A percentile compares a stretch with the other conserved stretches of the same genome.
phyloP scores from a whole-genome alignment of 2,329 filamentous ascomycete genomes.

The Lachnellula suecica region DNA sequence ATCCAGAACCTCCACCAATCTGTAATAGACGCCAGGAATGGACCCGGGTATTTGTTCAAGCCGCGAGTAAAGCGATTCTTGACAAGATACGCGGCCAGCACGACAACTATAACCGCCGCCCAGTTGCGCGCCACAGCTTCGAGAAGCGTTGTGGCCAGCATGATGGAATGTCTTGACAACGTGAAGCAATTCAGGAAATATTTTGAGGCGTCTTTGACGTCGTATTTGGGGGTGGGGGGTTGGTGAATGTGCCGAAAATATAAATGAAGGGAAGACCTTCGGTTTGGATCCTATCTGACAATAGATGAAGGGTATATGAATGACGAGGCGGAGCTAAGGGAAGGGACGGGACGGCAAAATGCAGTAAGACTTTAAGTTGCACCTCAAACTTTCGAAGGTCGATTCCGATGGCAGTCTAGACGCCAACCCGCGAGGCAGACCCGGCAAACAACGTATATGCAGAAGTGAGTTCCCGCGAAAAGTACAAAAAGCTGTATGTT shows the following conservation, averaged over 20 bases:
- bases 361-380: neutral
- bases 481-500: neutral
- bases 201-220: neutral
- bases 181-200: neutral
- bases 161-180: slow-evolving; percentile 1
- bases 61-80: slow-evolving; percentile 54
- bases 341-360: neutral
- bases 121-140: slow-evolving; percentile 37
- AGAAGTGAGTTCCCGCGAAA: neutral
- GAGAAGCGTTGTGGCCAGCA: slow-evolving; percentile 21
- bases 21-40: slow-evolving; percentile 64
- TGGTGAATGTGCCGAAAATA: neutral
- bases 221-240: neutral
- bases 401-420: no score
- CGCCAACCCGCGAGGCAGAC: neutral
- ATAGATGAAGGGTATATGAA: neutral
- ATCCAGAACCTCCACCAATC: slow-evolving; percentile 76
- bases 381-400: no score
- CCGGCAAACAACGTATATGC: neutral
- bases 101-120: slow-evolving; percentile 36
- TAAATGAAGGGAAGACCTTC: neutral
- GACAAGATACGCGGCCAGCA: slow-evolving; percentile 42
- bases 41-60: slow-evolving; percentile 71
- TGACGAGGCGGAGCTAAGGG: neutral
- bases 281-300: neutral